Evolutionary conservation across 208 protist genomes (phyloP).

Genomic region (Herpetomonas tarakana): DNA sequence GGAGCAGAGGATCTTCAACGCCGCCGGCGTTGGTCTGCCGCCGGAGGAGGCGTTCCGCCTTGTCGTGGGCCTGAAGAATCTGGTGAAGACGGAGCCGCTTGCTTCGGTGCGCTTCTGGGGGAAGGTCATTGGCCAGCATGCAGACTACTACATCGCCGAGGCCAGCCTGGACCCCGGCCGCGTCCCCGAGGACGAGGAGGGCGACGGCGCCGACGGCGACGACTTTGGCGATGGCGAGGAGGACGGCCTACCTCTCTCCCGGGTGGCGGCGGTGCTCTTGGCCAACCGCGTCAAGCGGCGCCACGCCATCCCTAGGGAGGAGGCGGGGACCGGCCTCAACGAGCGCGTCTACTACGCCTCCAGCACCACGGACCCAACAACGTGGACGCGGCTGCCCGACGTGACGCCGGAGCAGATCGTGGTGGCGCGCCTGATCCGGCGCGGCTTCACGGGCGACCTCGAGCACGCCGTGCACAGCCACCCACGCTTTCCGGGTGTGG

Average conservation of each 20-base stretch:
- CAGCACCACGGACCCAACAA: constrained; percentile 61
- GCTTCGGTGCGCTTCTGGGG: constrained; percentile 85
- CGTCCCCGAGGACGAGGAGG: constrained; percentile 55
- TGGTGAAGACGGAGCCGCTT: constrained; percentile 81
- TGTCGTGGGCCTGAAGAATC: constrained; percentile 81
- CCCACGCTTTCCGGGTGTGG: constrained; percentile 90
- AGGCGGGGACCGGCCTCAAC: constrained; percentile 82
- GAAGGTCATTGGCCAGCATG: constrained; percentile 68
- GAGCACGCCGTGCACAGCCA: constrained; percentile 78
- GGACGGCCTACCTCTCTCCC: constrained; percentile 57
- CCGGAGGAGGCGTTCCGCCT: constrained; percentile 81
- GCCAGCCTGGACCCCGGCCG: constrained; percentile 67
- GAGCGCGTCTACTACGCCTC: constrained; percentile 89
- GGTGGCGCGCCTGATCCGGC: constrained; percentile 72
- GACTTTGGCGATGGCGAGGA: constrained; percentile 60
- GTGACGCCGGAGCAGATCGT: constrained; percentile 90
- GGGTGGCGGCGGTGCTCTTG: constrained; percentile 70
- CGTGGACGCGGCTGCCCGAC: constrained; percentile 88
- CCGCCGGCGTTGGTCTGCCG: constrained; percentile 73
- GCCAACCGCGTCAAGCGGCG: constrained; percentile 26
- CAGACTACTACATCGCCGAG: constrained; percentile 93
- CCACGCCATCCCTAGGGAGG: constrained; percentile 40
- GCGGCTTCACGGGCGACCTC: constrained; percentile 92
- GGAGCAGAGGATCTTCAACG: constrained; percentile 83
- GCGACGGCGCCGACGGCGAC: constrained; percentile 52